phyloP scores from a whole-genome alignment of 352 stramenopile species.

The Phytophthora multivora region DNA sequence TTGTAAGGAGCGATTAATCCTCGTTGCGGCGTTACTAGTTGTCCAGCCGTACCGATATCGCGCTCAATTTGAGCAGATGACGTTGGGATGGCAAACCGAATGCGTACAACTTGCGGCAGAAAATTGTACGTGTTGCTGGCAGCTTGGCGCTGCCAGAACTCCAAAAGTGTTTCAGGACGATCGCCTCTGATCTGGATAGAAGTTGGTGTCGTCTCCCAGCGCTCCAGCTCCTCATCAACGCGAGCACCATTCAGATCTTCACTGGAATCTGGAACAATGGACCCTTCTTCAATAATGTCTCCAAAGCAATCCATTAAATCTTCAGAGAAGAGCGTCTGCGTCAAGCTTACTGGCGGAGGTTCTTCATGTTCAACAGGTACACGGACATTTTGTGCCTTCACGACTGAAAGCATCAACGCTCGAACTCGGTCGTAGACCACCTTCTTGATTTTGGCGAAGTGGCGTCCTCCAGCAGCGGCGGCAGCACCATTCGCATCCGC shows the following conservation, averaged over 20 bases:
- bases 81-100: conserved; percentile 5
- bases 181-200: background rate
- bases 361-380: background rate
- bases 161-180: background rate
- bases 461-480: background rate
- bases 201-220: background rate
- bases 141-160: background rate
- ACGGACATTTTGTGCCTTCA: background rate
- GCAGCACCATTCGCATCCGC: background rate
- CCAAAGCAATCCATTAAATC: background rate
- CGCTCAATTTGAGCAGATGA: conserved; percentile 14
- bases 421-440: background rate
- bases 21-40: conserved; percentile 1
- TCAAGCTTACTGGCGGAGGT: no score
- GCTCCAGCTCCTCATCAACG: background rate
- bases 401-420: background rate
- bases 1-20: background rate
- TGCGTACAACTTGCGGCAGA: background rate
- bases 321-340: background rate
- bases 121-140: background rate
- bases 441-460: conserved; percentile 7
- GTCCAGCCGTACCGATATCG: conserved; percentile 2
- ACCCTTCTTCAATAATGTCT: background rate
- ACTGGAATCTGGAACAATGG: background rate
- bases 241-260: background rate